These are phyloP conservation scores for Crithidia brevicula DNA, from an alignment of 208 protist species.

Conservation along the genomic window DNA sequence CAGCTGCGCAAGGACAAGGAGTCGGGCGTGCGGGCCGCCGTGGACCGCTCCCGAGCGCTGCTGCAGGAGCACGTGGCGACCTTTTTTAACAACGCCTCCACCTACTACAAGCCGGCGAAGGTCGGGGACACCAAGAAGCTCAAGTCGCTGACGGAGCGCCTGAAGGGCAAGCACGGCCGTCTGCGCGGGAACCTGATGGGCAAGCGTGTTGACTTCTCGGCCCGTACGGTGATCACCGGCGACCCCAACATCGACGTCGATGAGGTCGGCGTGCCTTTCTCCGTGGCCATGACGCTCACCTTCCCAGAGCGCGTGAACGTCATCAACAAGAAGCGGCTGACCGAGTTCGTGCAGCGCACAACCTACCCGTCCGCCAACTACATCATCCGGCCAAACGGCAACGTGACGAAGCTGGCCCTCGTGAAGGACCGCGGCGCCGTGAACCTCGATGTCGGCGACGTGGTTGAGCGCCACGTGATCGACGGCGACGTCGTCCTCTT, in stretches of 20 bases:
- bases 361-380: slow-evolving; percentile 98
- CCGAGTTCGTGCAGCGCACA: slow-evolving; percentile 93
- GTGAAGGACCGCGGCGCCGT: slow-evolving; percentile 83
- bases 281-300: slow-evolving; percentile 98
- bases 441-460: slow-evolving; percentile 90
- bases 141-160: slow-evolving; percentile 98
- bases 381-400: slow-evolving; percentile 88
- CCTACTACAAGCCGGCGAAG: slow-evolving; percentile 90
- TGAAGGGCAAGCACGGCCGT: slow-evolving; percentile 99
- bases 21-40: slow-evolving; percentile 85
- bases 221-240: slow-evolving; percentile 99
- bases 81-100: slow-evolving; percentile 98
- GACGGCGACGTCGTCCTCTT: slow-evolving; percentile 99
- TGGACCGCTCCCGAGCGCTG: slow-evolving; percentile 86
- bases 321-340: slow-evolving; percentile 97
- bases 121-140: slow-evolving; percentile 93
- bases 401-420: slow-evolving; percentile 93
- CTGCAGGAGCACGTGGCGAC: slow-evolving; percentile 98
- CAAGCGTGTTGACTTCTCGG: slow-evolving; percentile 99
- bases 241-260: slow-evolving; percentile 98
- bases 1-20: slow-evolving; percentile 88
- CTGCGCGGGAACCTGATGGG: slow-evolving; percentile 99
- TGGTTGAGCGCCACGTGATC: slow-evolving; percentile 98
- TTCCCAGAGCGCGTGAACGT: slow-evolving; percentile 99
- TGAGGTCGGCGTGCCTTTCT: slow-evolving; percentile 99